phyloP scores from a whole-genome alignment of 768 basidiomycete genomes.

The Trametes meyenii region DNA sequence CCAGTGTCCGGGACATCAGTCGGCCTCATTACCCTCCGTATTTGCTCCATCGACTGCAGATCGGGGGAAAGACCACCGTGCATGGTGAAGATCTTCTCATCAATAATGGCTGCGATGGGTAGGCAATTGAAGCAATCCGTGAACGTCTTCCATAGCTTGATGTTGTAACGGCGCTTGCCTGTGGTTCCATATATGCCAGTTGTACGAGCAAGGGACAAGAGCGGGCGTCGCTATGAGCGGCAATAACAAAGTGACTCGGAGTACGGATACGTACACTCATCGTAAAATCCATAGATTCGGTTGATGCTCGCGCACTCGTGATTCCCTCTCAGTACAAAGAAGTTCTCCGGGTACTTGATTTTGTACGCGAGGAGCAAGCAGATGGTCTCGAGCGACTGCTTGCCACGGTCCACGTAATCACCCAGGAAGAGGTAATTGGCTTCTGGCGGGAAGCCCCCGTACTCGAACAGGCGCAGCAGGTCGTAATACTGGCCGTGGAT shows the following conservation, averaged over 20 bases:
- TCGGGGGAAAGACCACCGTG: conserved; percentile 97
- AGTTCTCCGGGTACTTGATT: conserved; percentile 99
- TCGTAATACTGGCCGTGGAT: conserved; percentile 99
- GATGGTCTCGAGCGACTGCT: conserved; percentile 99
- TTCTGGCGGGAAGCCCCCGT: conserved; percentile 99
- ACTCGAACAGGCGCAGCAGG: conserved; percentile 95
- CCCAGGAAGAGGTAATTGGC: conserved; percentile 99
- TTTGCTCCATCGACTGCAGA: conserved; percentile 99
- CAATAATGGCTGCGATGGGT: conserved; percentile 98
- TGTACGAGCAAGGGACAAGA: conserved; percentile 7
- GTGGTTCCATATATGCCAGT: conserved; percentile 1
- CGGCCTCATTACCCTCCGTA: conserved; percentile 97
- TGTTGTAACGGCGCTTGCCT: conserved; percentile 99
- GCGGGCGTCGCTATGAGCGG: conserved; percentile 16
- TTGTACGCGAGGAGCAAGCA: conserved; percentile 99
- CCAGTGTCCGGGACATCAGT: conserved; percentile 99
- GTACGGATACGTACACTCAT: conserved; percentile 79
- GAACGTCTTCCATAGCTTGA: conserved; percentile 99
- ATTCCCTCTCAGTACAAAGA: conserved; percentile 98
- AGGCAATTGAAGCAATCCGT: conserved; percentile 99
- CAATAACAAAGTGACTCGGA: conserved; percentile 8
- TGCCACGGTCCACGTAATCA: conserved; percentile 99
- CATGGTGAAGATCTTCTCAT: conserved; percentile 99
- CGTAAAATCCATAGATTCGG: conserved; percentile 99
- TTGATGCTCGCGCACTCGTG: conserved; percentile 99